Base-by-base conservation (phyloP, 257 asterid species). In the Solanum pinnatisectum region DNA sequence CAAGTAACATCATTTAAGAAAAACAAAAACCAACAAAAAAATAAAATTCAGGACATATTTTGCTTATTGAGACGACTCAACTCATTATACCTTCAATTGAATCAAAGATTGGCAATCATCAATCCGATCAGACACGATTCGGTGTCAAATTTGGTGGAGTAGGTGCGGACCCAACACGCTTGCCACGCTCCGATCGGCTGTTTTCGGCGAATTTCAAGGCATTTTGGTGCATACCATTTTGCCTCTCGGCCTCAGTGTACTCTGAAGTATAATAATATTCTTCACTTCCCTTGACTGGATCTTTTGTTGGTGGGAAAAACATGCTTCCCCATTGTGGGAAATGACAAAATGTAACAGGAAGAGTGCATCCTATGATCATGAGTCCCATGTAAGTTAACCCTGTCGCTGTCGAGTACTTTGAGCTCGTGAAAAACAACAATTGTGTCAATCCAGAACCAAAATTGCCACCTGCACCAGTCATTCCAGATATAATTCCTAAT, bases 131-230 rank as follows among this genome's bases (percentile, higher is more conserved):
- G 30, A 90, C 94, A 18, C 70, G 78, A 67, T 14, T 27, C 0
- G 94, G 95, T 0, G 95, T 92, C 0, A 90, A 4, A 84, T 87
- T 88, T 12, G 93, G 94, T 3, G 94, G 91, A 0, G 93, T 92
- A 10, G 92, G 83, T 3, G 90, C 91, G 0, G 94, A 83, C 1
- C 89, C 93, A 13, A 94, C 91, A 0, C 95, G 93, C 23, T 36
- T 91, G 5, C 98, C 96, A 4, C 98, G 88, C 59, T 94, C 98
- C 0, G 98, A 91, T 15, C 90, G 84, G 14, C 95, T 85, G 7
- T 94, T 94, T 32, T 94, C 95, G 0, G 98, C 98, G 70, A 94
- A 94, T 78, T 91, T 94, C 40, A 94, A 88, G 63, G 93, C 93
- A 9, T 35, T 71, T 40, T 90, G 93, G 63, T 94, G 98, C 96